These are phyloP conservation scores for Vanrija pseudolonga DNA, from an alignment of 1,284 basidiomycete species.

Conservation along the genomic window DNA sequence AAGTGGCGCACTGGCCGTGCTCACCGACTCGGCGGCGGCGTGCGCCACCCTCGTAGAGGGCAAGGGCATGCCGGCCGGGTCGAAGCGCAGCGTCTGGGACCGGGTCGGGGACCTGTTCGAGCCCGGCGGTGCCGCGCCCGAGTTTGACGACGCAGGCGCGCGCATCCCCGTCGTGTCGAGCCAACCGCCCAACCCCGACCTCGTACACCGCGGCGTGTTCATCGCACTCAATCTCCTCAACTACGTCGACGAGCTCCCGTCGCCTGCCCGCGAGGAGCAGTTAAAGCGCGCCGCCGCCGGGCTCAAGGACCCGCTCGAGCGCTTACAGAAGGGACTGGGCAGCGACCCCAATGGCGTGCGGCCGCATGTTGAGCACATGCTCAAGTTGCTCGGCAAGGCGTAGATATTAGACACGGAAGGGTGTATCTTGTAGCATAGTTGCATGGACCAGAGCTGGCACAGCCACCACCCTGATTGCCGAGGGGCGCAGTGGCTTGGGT, in stretches of 20 bases:
- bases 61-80: conserved; percentile 33
- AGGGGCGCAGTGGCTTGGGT: too few species aligned
- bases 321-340: background rate
- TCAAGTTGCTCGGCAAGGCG: too few species aligned
- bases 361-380: too few species aligned
- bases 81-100: conserved; percentile 56
- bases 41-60: conserved; percentile 57
- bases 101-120: conserved; percentile 62
- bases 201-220: conserved; percentile 70
- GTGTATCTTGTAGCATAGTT: too few species aligned
- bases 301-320: background rate
- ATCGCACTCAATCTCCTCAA: conserved; percentile 63
- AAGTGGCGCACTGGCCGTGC: conserved; percentile 74
- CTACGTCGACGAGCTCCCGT: conserved; percentile 11
- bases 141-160: conserved; percentile 31
- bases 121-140: conserved; percentile 4
- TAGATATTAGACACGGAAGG: too few species aligned
- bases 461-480: too few species aligned
- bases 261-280: background rate
- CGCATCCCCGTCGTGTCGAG: conserved; percentile 35
- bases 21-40: conserved; percentile 61
- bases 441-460: too few species aligned
- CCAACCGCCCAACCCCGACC: conserved; percentile 49
- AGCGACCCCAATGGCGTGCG: background rate
- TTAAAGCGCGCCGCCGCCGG: background rate